These are phyloP conservation scores for Lavandula angustifolia DNA, from an alignment of 257 asterid genomes.

Conservation along the genomic window DNA sequence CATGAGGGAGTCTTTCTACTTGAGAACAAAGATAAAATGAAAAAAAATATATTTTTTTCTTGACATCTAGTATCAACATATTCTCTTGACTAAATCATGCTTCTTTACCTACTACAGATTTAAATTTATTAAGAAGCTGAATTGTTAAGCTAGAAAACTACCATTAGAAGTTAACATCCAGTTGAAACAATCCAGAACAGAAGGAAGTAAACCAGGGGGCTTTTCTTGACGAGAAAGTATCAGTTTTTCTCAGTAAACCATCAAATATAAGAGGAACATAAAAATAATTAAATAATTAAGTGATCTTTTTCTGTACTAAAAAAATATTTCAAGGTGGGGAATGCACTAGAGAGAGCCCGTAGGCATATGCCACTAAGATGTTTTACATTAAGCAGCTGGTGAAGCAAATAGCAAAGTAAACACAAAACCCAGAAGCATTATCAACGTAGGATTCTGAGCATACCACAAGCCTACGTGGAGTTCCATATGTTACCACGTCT, in stretches of 20 bases:
- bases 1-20: too few relatives aligned
- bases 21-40: background rate
- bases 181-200: slow-evolving; percentile 7
- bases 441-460: slow-evolving; percentile 30
- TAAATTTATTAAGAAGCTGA: background rate
- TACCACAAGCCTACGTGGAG: slow-evolving; percentile 97
- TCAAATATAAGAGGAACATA: slow-evolving; percentile 2
- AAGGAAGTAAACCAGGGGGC: background rate
- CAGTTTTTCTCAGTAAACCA: slow-evolving; percentile 2
- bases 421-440: slow-evolving; percentile 24
- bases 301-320: background rate
- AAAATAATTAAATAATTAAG: background rate
- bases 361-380: slow-evolving; percentile 1
- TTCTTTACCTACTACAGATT: slow-evolving; percentile 1
- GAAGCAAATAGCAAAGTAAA: slow-evolving; percentile 24
- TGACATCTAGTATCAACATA: slow-evolving; percentile 1
- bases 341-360: background rate
- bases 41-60: background rate
- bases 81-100: background rate
- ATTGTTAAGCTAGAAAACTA: slow-evolving; percentile 4
- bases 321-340: background rate
- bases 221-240: slow-evolving; percentile 8
- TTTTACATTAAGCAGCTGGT: slow-evolving; percentile 5
- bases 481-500: slow-evolving; percentile 71
- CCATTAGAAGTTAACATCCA: slow-evolving; percentile 9